Evolutionary conservation across 495 filamentous ascomycete species (phyloP).

Genomic region (Penicillium cataractarum): DNA sequence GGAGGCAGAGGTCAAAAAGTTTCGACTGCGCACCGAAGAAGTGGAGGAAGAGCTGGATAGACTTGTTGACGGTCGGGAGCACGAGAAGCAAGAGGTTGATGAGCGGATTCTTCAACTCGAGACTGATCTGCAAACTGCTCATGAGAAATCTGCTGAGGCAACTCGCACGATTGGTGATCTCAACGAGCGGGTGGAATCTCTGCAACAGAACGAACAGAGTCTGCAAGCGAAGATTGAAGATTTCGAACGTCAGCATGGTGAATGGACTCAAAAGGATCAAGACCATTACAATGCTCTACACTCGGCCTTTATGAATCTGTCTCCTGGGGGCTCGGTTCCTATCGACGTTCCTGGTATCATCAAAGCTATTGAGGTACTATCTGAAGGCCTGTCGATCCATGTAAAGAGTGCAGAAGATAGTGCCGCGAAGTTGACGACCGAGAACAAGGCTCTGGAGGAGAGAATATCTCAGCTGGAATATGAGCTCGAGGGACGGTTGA

Average conservation of each 20-base stretch:
- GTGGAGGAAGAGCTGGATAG: constrained; percentile 88
- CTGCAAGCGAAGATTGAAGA: constrained; percentile 48
- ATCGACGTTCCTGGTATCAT: constrained; percentile 61
- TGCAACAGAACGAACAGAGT: constrained; percentile 14
- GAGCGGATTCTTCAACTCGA: constrained; percentile 70
- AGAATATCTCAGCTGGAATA: constrained; percentile 46
- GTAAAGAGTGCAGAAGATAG: constrained; percentile 45
- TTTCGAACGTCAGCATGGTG: constrained; percentile 48
- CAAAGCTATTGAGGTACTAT: constrained; percentile 64
- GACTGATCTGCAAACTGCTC: constrained; percentile 66
- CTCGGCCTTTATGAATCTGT: constrained; percentile 64
- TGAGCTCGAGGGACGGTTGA: constrained; percentile 45
- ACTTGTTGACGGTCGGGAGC: constrained; percentile 77
- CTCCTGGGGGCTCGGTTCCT: constrained; percentile 57
- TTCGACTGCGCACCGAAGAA: constrained; percentile 79
- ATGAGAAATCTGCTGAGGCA: constrained; percentile 59
- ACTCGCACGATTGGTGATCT: constrained; percentile 58
- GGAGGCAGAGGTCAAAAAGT: constrained; percentile 73
- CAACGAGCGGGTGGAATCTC: constrained; percentile 12
- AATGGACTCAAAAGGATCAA: constrained; percentile 53
- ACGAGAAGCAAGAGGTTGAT: constrained; percentile 71
- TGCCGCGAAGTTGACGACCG: constrained; percentile 38
- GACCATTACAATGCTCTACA: constrained; percentile 60
- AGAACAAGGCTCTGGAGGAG: constrained; percentile 54
- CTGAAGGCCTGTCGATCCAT: constrained; percentile 57